Base-by-base conservation (phyloP, 306 rosid species). In the Arachis hypogaea region DNA sequence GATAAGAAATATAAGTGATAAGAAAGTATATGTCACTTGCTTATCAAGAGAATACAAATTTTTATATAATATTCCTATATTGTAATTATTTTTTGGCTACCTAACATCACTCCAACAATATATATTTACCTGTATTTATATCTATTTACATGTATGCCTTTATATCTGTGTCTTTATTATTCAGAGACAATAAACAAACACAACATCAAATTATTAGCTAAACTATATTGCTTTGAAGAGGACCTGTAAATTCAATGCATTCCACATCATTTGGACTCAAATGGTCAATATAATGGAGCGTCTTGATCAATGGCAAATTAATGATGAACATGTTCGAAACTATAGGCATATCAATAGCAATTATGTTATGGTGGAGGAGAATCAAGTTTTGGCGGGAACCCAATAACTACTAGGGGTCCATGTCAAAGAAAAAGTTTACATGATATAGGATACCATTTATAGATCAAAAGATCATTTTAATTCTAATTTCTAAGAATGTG, bases 341-440 rank as follows among this genome's bases (percentile, higher is more conserved):
- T 18, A 42, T 42, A 43, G 43, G 55, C 65, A 70, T 28, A 9
- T 56, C 44, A 59, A 59, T 59, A 16, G 28, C 9, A 70, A 8
- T 45, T 9, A 49, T 43, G 57, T 43, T 43, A 22, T 3, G 66
- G 55, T 58, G 66, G 66, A 43, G 61, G 14, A 44, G 11, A 43
- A 43, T 71, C 75, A 29, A 11, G 29, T 71, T 43, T 58, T 57
- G 57, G 30, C 28, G 14, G 44, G 66, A 54, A 43, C 5, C 0
- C 66, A 71, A 43, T 71, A 44, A 29, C 75, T 57, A 71, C 29
- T 71, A 22, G 56, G 30, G 9, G 30, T 9, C 75, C n/a, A 2
- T 29, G 12, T 7, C 42, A 41, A 56, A 70, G 30, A 30, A 22
- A 69, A 55, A 72, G 10, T 40, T 33, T 1, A 11, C 4, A 44